Conservation (phyloP, 2,329 filamentous ascomycete genomes). For the Scortechinia acanthostroma region DNA sequence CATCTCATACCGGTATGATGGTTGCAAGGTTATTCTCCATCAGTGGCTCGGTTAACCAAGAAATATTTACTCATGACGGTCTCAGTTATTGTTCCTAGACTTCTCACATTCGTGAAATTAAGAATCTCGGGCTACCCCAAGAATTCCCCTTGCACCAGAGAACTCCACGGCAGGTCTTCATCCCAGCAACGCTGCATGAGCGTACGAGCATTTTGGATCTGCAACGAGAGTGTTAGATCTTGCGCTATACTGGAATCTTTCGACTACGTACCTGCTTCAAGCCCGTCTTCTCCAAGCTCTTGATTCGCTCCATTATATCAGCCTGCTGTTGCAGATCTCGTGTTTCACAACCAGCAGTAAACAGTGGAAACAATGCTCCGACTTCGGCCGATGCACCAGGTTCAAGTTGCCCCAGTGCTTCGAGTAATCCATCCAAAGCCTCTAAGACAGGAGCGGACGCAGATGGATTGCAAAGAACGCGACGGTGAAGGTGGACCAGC, state of each 20-base stretch:
- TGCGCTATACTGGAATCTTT: too few relatives aligned
- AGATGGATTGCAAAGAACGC: constrained; percentile 57
- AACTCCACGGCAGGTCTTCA: constrained; percentile 63
- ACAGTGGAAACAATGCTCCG: constrained; percentile 73
- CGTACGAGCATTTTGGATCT: constrained; percentile 50
- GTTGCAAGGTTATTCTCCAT: too few relatives aligned
- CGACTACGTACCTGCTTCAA: constrained; percentile 70
- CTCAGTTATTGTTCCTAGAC: too few relatives aligned
- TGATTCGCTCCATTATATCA: constrained; percentile 59
- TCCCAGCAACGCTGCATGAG: constrained; percentile 67
- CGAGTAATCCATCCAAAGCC: constrained; percentile 56
- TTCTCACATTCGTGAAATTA: too few relatives aligned
- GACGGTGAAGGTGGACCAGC: constrained; percentile 67
- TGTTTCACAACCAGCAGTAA: constrained; percentile 74
- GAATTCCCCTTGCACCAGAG: constrained; percentile 59
- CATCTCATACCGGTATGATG: too few relatives aligned
- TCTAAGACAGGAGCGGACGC: constrained; percentile 52
- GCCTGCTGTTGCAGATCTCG: constrained; percentile 40
- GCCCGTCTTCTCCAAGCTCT: constrained; percentile 63
- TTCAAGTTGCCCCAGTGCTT: constrained; percentile 52
- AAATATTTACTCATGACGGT: not conserved
- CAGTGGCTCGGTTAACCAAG: too few relatives aligned
- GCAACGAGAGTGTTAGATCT: constrained; percentile 4
- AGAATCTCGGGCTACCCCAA: too few relatives aligned
- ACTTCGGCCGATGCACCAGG: constrained; percentile 66